Conservation (phyloP, 164 flowering plant genomes). For the Kingdonia uniflora region DNA sequence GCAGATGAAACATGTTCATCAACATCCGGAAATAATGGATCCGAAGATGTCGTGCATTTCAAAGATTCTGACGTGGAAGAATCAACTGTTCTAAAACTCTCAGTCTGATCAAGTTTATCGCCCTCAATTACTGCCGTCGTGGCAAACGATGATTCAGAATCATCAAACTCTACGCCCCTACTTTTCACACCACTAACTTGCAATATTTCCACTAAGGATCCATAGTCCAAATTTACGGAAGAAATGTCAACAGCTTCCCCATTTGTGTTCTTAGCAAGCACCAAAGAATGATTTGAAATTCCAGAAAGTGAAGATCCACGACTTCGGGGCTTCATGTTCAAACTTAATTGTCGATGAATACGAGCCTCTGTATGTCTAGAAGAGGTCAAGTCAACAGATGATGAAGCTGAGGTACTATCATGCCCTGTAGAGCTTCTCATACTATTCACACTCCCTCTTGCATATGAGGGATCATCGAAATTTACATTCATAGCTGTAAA, state of each 20-base stretch:
- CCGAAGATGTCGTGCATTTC: slow-evolving; percentile 17
- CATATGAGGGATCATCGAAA: slow-evolving; percentile 61
- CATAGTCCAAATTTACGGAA: slow-evolving; percentile 18
- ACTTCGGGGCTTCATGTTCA: slow-evolving; percentile 29
- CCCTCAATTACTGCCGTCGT: slow-evolving; percentile 14
- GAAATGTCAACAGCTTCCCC: slow-evolving; percentile 33
- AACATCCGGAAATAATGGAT: slow-evolving; percentile 18
- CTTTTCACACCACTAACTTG: slow-evolving; percentile 17
- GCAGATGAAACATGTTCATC: slow-evolving; percentile 23
- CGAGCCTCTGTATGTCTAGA: slow-evolving; percentile 41
- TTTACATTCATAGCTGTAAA: slow-evolving; percentile 43
- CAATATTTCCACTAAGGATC: slow-evolving; percentile 14
- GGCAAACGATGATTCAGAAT: slow-evolving; percentile 12
- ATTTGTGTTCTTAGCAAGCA: slow-evolving; percentile 22
- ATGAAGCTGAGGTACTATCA: slow-evolving; percentile 61
- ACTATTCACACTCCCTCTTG: slow-evolving; percentile 49
- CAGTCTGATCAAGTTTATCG: slow-evolving; percentile 18
- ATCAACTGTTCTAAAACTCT: slow-evolving; percentile 18
- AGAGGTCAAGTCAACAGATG: slow-evolving; percentile 68
- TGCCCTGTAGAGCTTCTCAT: slow-evolving; percentile 62
- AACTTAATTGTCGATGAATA: slow-evolving; percentile 53
- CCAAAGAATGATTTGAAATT: slow-evolving; percentile 21
- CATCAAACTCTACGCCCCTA: slow-evolving; percentile 17
- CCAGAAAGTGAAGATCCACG: slow-evolving; percentile 44
- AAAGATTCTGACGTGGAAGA: slow-evolving; percentile 30